Base-by-base conservation (phyloP, 805 yeast species). In the Clavispora carvajalis region DNA sequence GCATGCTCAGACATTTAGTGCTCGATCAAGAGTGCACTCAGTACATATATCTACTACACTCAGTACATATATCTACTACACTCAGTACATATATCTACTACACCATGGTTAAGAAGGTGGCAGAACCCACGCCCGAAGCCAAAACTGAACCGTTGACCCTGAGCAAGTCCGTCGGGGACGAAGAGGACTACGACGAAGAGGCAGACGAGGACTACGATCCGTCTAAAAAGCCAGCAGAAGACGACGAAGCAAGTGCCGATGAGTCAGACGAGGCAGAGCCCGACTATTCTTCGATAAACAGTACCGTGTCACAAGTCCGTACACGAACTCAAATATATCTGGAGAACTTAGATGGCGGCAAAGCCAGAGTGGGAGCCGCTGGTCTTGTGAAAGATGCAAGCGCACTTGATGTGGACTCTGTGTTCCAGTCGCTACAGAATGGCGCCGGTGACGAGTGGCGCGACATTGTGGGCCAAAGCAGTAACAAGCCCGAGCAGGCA, bases 321-420 rank as follows among this genome's bases (percentile, higher is more conserved):
- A 86, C 95, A 0, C 69, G 95, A 48, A 71, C 76, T 17, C 91
- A 81, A 47, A 60, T 84, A 35, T 62, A 61, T 22, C 44, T 64
- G 17, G 85, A 79, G 15, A 41, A 41, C 10, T 17, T 13, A 13
- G 24, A 11, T 19, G 21, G 33, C 17, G 31, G 17, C 13, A 18
- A 24, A 19, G 24, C 2, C 12, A 15, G 13, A 34, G 36, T 33
- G 30, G 41, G 37, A 30, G 38, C 33, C 40, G 18, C 52, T 45
- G 48, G 47, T 9, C 46, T 54, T 31, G 45, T 48, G 2, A 40
- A 50, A 39, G 45, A 48, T 16, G 47, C 54, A 37, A 34, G 45
- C 25, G 51, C 50, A 12, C 43, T 65, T 2, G 65, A 68, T 40
- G 55, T 67, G 8, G 63, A 66, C 37, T 49, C 59, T 11, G 44